phyloP scores from a whole-genome alignment of 306 rosid species.

The Comarum palustre region DNA sequence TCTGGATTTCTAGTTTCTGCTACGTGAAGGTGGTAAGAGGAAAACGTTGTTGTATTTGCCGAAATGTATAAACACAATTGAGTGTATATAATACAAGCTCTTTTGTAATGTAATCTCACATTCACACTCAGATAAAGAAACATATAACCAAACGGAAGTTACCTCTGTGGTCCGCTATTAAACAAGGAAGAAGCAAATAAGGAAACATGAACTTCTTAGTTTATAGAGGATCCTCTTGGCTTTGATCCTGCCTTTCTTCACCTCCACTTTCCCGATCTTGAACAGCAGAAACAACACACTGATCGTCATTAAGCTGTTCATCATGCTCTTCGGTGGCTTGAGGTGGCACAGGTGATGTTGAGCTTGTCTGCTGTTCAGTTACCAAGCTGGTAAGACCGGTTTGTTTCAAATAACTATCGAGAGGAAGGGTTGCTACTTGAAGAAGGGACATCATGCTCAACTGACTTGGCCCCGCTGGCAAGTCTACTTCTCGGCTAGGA shows the following conservation, averaged over 20 bases:
- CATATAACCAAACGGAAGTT: constrained; percentile 15
- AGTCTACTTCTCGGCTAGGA: constrained; percentile 65
- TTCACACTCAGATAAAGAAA: neutral
- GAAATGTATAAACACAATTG: neutral
- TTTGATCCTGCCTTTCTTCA: constrained; percentile 58
- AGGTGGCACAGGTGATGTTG: constrained; percentile 50
- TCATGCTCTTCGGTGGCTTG: constrained; percentile 61
- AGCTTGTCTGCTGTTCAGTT: constrained; percentile 64
- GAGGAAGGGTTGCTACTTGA: constrained; percentile 78
- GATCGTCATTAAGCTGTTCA: constrained; percentile 53
- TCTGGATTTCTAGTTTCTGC: no score
- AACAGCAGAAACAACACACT: constrained; percentile 40
- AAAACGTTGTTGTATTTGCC: neutral
- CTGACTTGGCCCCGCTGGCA: constrained; percentile 41
- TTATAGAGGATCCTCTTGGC: constrained; percentile 45
- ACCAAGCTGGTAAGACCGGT: constrained; percentile 83
- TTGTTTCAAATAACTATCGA: constrained; percentile 75
- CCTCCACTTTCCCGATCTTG: constrained; percentile 54
- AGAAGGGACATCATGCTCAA: constrained; percentile 78
- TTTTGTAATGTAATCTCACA: neutral
- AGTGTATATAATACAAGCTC: constrained; percentile 14
- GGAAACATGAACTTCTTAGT: constrained; percentile 26
- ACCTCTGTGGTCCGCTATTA: constrained; percentile 23
- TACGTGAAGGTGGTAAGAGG: no score
- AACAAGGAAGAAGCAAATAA: constrained; percentile 11